These are phyloP conservation scores for Vanrija humicola DNA, from an alignment of 1,284 basidiomycete species.

Conservation along the genomic window DNA sequence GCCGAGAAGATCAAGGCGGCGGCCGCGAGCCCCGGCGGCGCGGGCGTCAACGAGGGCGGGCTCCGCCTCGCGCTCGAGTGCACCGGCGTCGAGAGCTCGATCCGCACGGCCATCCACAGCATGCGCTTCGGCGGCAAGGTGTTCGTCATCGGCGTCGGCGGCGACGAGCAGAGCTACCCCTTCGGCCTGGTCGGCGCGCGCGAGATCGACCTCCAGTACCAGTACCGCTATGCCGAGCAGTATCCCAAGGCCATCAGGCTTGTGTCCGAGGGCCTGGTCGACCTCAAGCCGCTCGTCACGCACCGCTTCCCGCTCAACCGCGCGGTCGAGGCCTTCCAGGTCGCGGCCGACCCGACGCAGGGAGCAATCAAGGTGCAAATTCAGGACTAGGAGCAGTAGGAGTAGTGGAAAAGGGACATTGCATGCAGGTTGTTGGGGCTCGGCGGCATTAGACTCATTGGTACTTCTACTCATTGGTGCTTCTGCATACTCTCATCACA, in stretches of 20 bases:
- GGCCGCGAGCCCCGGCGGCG: conserved; percentile 25
- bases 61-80: conserved; percentile 45
- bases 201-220: conserved; percentile 54
- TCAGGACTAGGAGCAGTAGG: conserved; percentile 19
- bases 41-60: conserved; percentile 29
- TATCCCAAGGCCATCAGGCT: conserved; percentile 79
- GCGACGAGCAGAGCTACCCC: conserved; percentile 31
- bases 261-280: conserved; percentile 69
- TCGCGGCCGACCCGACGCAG: conserved; percentile 39
- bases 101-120: conserved; percentile 71
- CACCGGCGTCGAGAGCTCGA: conserved; percentile 80
- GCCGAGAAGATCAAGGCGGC: conserved; percentile 41
- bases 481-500: no score
- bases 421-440: no score
- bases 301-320: conserved; percentile 73
- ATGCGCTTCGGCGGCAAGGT: conserved; percentile 51
- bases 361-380: conserved; percentile 49
- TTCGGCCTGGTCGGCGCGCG: conserved; percentile 53
- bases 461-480: no score
- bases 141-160: conserved; percentile 55
- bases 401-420: no score
- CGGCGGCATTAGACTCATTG: no score
- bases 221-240: conserved; percentile 50
- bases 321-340: conserved; percentile 71
- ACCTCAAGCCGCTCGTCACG: conserved; percentile 82